Base-by-base conservation (phyloP, 2,329 filamentous ascomycete genomes). In the Domatiomyces globalis region DNA sequence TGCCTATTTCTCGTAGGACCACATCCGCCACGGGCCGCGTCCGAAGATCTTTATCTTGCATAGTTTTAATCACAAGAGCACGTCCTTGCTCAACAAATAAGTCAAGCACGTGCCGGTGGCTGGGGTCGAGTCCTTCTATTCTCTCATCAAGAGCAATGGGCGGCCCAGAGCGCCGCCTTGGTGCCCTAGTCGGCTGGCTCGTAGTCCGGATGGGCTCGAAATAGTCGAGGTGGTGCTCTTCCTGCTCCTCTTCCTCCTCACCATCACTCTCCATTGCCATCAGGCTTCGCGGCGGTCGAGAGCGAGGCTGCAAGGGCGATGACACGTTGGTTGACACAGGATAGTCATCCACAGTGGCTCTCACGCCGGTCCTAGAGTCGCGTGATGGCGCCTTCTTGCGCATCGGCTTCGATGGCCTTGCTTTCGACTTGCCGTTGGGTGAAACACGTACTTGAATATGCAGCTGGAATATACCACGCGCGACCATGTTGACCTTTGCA, bases 271-370 rank as follows among this genome's bases (percentile, higher is more conserved):
- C 49, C 1, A 39, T 49, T 18, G 55, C 58, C 48, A 60, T 58
- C 45, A 58, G 60, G 25, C 58, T 61, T 25, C 61, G 64, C 43
- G 60, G 59, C 25, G 66, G 66, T 29, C 64, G 59, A 45, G 69
- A 65, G 22, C 71, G 68, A 49, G 71, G 66, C 58, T 76, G 74
- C 9, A 80, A 61, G 2, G 81, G 81, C 17, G 81, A 84, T 0
- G 82, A 83, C 2, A 85, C 72, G 57, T 83, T 80, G 1, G 83
- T 85, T 0, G 82, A 85, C 50, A 74, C 66, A 3, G 80, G 78
- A 61, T 75, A 69, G 44, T 71, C 65, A 25, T 65, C 67, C 22
- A 43, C 39, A 15, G 53, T 52, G 2, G 65, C 63, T 45, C 61
- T 59, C 43, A 64, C 61, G 43, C 65, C 65, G 49, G 65, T 70